Conservation (phyloP, 176 grass and related monocot genomes). For the Alloteropsis semialata region DNA sequence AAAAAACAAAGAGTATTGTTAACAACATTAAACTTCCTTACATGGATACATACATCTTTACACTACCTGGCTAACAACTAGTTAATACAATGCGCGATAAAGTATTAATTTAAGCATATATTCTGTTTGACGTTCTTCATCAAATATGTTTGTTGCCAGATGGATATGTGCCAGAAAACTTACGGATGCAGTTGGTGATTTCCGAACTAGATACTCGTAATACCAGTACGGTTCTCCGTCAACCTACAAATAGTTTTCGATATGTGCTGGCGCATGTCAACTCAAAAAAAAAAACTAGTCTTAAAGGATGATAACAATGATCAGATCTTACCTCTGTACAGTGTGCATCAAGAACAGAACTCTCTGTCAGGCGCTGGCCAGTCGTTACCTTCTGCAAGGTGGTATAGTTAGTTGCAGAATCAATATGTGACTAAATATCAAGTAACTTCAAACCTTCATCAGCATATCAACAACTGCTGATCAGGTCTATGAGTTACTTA, state of each 20-base stretch:
- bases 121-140: neutral
- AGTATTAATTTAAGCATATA: neutral
- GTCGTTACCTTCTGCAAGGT: conserved; percentile 69
- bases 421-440: conserved; percentile 3
- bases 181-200: conserved; percentile 84
- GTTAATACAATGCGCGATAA: conserved; percentile 5
- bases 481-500: neutral
- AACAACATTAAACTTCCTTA: conserved; percentile 28
- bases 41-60: neutral
- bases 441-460: neutral
- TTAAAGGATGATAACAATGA: neutral
- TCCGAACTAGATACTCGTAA: conserved; percentile 93
- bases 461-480: neutral
- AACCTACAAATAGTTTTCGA: conserved; percentile 52
- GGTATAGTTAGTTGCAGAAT: neutral
- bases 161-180: conserved; percentile 33
- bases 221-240: conserved; percentile 87
- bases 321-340: conserved; percentile 50
- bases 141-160: conserved; percentile 13
- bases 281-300: neutral
- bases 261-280: neutral
- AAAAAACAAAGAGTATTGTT: conserved; percentile 34
- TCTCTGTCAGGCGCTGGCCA: conserved; percentile 76
- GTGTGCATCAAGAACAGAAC: conserved; percentile 96
- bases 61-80: neutral